Base-by-base conservation (phyloP, 1,284 basidiomycete genomes). In the Cryptococcus amylolentus region DNA sequence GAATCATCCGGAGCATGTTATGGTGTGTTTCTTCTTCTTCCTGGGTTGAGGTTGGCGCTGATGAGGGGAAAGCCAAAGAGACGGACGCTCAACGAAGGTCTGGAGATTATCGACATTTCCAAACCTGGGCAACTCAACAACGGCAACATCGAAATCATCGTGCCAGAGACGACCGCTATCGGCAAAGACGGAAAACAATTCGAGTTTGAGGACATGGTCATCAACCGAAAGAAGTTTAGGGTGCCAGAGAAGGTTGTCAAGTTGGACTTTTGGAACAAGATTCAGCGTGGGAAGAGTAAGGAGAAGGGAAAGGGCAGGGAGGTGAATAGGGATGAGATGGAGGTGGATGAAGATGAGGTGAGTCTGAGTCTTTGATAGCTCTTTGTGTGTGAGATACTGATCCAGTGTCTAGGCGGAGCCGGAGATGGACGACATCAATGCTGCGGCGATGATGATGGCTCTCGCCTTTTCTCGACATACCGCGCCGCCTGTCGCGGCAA, bases 191-290 rank as follows among this genome's bases (percentile, higher is more conserved):
- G 9, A 14, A 28, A 20, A 7, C 59, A 65, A 50, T 69, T 80
- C 47, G 66, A 70, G n/a, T 71, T 72, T 52, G 80, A 81, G 51
- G 76, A 81, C 51, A 66, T 80, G 45, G 66, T 80, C 4, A 78
- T 81, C 54, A 80, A 80, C 60, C 75, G 89, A 43, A 84, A 90
- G 58, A 84, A 88, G 51, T 98, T 94, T 77, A 83, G 92, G 62
- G 86, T 98, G n/a, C 95, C 95, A 2, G 96, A 98, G 75, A 84
- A 86, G 61, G 83, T 93, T 48, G 89, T 98, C 62, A 83, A 89
- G 52, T 82, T 98, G 49, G 95, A 98, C 73, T 98, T 98, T 69
- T 98, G 95, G 94, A 86, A 85, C 57, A 93, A 89, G 76, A 78
- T 91, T 57, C 82, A 83, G 37, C 78, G 55, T 20, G 49, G 45